Percentiles rank a stretch among this genome's conserved stretches.
These are phyloP conservation scores for Tetrahymena borealis DNA, from an alignment of 73 alveolate species.

Conservation along the genomic window DNA sequence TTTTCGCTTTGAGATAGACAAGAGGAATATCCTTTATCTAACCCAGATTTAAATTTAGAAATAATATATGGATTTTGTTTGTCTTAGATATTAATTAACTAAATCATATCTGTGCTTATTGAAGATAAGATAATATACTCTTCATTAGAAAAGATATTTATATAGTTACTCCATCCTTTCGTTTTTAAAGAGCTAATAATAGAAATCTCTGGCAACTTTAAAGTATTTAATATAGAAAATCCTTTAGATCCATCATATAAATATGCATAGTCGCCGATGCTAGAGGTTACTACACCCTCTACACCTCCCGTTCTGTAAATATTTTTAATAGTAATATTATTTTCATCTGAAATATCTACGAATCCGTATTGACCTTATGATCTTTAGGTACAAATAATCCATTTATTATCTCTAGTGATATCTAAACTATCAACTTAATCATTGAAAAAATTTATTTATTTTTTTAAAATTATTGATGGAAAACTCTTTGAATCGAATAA, in stretches of 20 bases:
- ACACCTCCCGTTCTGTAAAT: not conserved
- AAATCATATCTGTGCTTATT: not conserved
- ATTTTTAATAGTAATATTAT: not conserved
- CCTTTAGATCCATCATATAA: not conserved
- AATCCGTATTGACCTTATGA: not conserved
- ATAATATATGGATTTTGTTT: not conserved
- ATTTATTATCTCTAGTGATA: not conserved
- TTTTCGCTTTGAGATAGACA: not conserved
- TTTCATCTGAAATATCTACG: not conserved
- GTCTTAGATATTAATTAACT: not conserved
- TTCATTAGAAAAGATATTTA: not conserved
- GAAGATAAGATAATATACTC: not conserved
- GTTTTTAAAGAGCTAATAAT: not conserved
- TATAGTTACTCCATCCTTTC: not conserved
- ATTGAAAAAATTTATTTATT: not conserved
- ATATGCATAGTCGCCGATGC: not conserved
- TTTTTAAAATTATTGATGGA: not conserved
- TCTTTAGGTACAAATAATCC: not conserved
- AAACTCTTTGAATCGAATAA: not conserved
- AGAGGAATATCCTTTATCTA: not conserved
- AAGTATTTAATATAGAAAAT: not conserved
- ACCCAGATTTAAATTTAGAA: not conserved
- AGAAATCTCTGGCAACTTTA: not conserved
- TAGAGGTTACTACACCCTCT: not conserved
- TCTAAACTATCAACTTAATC: not conserved